Evolutionary conservation across 1,284 basidiomycete genomes (phyloP), one percentile per base, ranked within the genome.

Genomic region (Neonothopanus nambi): DNA sequence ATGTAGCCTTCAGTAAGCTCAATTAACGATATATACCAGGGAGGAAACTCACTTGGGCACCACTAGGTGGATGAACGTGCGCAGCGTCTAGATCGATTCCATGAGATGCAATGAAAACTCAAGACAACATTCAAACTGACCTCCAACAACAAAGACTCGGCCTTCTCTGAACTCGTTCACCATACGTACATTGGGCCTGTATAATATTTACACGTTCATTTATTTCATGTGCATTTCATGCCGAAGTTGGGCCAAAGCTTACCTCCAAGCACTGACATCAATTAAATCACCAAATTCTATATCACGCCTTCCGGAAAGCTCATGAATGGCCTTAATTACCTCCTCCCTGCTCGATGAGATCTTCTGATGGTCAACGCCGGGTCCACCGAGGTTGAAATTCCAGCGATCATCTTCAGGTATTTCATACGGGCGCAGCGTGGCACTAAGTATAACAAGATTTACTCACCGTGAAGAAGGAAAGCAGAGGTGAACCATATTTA

Each of bases 221-320:
- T n/a, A n/a, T n/a, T n/a, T n/a, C n/a, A n/a, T n/a, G n/a, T n/a
- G n/a, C n/a, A n/a, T n/a, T n/a, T n/a, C n/a, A n/a, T n/a, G n/a
- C n/a, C n/a, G n/a, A n/a, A n/a, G n/a, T n/a, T n/a, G 20, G 7
- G 6, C 38, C n/a, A 40, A 23, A 11, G 30, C 71, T 30, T 41
- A 64, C 58, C 67, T 65, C 36, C 57, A 69, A 15, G 30, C 17
- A 26, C 43, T 36, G n/a, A 70, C 57, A 69, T 70, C 72, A 0
- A 63, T 58, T 17, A 70, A 62, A 1, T 68, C 61, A 3, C 65
- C 66, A 54, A 75, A 72, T 41, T 65, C 61, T 37, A 76, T 47
- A 53, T 72, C 68, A 7, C 56, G 51, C 17, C 59, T 59, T 2
- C 67, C 70, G 6, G 65, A 69, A 30, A 68, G 57, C 8, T 69